Base-by-base conservation (phyloP, 345 rosid genomes). In the Aegle marmelos region DNA sequence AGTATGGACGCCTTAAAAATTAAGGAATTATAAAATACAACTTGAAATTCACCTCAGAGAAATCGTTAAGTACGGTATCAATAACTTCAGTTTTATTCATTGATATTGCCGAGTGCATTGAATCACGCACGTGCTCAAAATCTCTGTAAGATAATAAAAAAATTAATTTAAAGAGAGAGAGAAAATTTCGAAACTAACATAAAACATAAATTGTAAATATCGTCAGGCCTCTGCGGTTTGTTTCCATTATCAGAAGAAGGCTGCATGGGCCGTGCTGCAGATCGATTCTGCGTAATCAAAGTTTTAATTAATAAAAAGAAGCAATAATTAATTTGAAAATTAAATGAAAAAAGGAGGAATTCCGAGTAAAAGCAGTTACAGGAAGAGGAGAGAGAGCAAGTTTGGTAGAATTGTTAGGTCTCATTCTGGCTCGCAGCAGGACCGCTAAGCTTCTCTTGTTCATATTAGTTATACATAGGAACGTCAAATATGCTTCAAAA, bases 81-180 rank as follows among this genome's bases (percentile, higher is more conserved):
- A 87, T 79, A 61, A 88, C 87, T 82, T 91, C 91, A 0, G 89
- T 86, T 85, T 96, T 96, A 82, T 87, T 89, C 85, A 87, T 81
- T 1, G 94, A 91, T 76, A 94, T 90, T 22, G 97, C 97, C 10
- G 87, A 84, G 85, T 90, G 91, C 98, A 92, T 89, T 1, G 93
- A 89, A 58, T 88, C 92, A 64, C 90, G 87, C 25, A 96, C 97
- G 70, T 75, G 72, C 82, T 91, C 94, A 71, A 89, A 91, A 33
- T 80, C 73, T 88, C 98, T 94, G 72, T 3, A 54, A 60, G 33
- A 56, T 39, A 34, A 24, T 8, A 33, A 68, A 33, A 13, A 45
- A 45, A 10, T 13, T 2, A 45, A 11, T 45, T 45, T 1, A 39
- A 2, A 45, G 16, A 45, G 0, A 41, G 48, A 41, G 50, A 45